Percentiles rank a stretch among this genome's conserved stretches.
Evolutionary conservation across 139 green algal genomes (phyloP).

Genomic region (Coccomyxa sp.): DNA sequence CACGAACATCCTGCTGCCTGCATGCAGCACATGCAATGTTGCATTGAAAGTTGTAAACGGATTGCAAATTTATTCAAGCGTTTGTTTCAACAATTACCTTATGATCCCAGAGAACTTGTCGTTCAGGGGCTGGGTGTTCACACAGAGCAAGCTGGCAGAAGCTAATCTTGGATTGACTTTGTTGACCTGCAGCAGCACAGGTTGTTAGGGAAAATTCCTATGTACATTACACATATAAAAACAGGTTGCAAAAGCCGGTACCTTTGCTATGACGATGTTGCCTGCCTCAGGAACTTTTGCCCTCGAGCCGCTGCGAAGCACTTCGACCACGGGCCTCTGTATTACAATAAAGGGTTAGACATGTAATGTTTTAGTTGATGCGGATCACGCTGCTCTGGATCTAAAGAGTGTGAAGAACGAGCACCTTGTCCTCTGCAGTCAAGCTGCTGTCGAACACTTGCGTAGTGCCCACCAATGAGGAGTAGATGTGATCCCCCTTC

Average conservation of each 20-base stretch:
- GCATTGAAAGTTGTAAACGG: neutral
- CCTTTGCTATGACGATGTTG: slow-evolving; percentile 36
- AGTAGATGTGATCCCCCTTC: slow-evolving; percentile 34
- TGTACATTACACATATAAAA: neutral
- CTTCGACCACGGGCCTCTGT: slow-evolving; percentile 27
- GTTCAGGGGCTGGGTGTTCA: slow-evolving; percentile 49
- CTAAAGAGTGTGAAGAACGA: neutral
- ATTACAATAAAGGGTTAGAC: neutral
- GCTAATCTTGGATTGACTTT: slow-evolving; percentile 41
- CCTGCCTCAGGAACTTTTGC: slow-evolving; percentile 35
- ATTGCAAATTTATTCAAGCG: neutral
- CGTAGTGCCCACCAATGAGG: slow-evolving; percentile 41
- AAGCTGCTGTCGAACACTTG: neutral
- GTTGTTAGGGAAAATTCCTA: too few relatives aligned
- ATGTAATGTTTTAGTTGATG: too few relatives aligned
- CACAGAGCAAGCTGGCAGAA: slow-evolving; percentile 58
- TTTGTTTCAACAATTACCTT: slow-evolving; percentile 14
- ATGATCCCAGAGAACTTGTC: slow-evolving; percentile 68
- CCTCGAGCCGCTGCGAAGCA: slow-evolving; percentile 16
- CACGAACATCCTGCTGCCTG: slow-evolving; percentile 69
- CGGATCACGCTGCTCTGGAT: too few relatives aligned
- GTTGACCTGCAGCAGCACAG: slow-evolving; percentile 17
- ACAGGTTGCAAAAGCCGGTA: neutral
- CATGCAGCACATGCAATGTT: neutral
- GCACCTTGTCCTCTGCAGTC: neutral